Conservation (phyloP, 2,329 filamentous ascomycete genomes). For the Ascosphaera aggregata region DNA sequence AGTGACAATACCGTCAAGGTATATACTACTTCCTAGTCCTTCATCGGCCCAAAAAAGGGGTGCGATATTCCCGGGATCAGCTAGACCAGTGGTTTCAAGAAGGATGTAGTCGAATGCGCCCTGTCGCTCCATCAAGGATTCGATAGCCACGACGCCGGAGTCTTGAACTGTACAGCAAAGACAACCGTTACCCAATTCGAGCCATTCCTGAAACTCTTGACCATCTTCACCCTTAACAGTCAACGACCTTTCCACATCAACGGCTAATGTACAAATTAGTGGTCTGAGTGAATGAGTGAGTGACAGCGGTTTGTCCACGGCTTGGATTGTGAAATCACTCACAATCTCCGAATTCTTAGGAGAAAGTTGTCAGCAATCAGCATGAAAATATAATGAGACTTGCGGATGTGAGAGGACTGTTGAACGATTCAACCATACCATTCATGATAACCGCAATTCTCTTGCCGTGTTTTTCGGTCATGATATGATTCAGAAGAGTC, state of each 20-base stretch:
- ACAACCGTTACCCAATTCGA: conserved; percentile 89
- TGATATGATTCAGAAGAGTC: conserved; percentile 82
- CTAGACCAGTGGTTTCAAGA: conserved; percentile 84
- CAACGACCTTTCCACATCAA: conserved; percentile 88
- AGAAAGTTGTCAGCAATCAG: conserved; percentile 6
- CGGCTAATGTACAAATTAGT: conserved; percentile 27
- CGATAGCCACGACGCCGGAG: conserved; percentile 79
- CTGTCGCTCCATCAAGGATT: conserved; percentile 82
- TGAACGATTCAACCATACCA: too few relatives aligned
- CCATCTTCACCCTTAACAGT: conserved; percentile 73
- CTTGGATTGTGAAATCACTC: conserved; percentile 13
- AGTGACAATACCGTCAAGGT: conserved; percentile 89
- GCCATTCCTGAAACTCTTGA: conserved; percentile 75
- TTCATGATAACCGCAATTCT: conserved; percentile 97
- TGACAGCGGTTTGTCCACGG: conserved; percentile 1
- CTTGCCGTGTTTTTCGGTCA: conserved; percentile 88
- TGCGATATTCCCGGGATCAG: conserved; percentile 86
- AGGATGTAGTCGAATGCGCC: conserved; percentile 95
- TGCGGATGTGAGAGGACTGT: neutral
- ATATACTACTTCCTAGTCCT: conserved; percentile 82
- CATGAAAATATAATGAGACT: neutral
- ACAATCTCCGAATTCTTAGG: conserved; percentile 62
- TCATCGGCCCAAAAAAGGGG: conserved; percentile 97
- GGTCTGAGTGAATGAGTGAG: conserved; percentile 2
- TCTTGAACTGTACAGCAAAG: conserved; percentile 96